Evolutionary conservation across 1,284 basidiomycete genomes (phyloP).

Genomic region (Boletellus dicymbophilus): DNA sequence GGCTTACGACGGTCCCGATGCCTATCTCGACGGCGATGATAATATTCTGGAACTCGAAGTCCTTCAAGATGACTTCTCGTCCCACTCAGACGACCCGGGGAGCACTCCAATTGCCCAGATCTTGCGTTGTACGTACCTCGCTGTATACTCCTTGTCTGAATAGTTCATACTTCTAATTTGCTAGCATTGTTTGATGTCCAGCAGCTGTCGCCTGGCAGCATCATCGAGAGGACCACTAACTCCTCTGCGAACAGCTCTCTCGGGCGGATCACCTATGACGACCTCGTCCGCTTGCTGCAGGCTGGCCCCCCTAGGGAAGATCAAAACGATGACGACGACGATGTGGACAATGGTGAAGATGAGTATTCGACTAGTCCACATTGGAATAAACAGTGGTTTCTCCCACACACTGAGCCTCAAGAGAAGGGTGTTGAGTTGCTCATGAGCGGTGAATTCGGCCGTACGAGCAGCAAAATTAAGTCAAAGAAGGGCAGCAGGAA

Average conservation of each 20-base stretch:
- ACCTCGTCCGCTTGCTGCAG: slow-evolving; percentile 24
- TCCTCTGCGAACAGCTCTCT: slow-evolving; percentile 31
- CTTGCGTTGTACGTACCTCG: slow-evolving; percentile 36
- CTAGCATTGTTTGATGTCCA: slow-evolving; percentile 47
- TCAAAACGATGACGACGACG: slow-evolving; percentile 37
- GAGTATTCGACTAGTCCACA: slow-evolving; percentile 28
- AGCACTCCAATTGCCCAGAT: slow-evolving; percentile 31
- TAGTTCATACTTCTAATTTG: slow-evolving; percentile 4
- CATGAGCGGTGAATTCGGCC: slow-evolving; percentile 86
- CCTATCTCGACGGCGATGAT: slow-evolving; percentile 31
- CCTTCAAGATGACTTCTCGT: slow-evolving; percentile 10
- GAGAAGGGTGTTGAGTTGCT: slow-evolving; percentile 71
- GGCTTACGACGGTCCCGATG: slow-evolving; percentile 32
- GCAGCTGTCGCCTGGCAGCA: slow-evolving; percentile 17
- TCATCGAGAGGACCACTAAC: slow-evolving; percentile 30
- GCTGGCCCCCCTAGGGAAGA: slow-evolving; percentile 13
- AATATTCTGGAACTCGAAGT: slow-evolving; percentile 28
- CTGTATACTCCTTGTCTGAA: neutral
- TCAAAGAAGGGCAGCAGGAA: slow-evolving; percentile 41
- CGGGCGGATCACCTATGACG: slow-evolving; percentile 17
- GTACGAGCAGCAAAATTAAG: slow-evolving; percentile 52
- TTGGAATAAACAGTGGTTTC: slow-evolving; percentile 40
- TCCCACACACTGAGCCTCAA: slow-evolving; percentile 65
- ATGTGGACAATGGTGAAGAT: slow-evolving; percentile 42
- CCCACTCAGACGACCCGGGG: slow-evolving; percentile 19